phyloP scores from a whole-genome alignment of 495 filamentous ascomycete species.

The Friedmanniomyces simplex region DNA sequence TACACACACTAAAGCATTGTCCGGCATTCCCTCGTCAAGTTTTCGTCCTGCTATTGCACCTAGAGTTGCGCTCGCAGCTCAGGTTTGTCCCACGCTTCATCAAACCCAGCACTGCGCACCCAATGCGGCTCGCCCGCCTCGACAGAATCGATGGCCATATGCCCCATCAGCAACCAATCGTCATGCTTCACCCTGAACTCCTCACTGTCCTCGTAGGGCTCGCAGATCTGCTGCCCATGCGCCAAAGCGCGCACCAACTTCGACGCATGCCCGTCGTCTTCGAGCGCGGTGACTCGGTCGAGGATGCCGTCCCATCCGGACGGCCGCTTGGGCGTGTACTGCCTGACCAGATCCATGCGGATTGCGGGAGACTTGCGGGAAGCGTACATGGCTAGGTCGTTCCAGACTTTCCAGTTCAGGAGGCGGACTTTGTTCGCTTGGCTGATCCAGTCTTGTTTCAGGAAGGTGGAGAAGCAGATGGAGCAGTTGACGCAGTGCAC shows the following conservation, averaged over 20 bases:
- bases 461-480: conserved; percentile 51
- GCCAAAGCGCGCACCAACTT: conserved; percentile 63
- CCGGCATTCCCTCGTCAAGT: neutral
- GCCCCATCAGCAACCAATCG: conserved; percentile 61
- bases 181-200: conserved; percentile 49
- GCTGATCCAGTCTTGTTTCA: conserved; percentile 32
- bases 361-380: conserved; percentile 48
- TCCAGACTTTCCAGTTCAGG: conserved; percentile 64
- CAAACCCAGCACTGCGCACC: conserved; percentile 45
- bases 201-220: conserved; percentile 36
- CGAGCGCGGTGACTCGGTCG: conserved; percentile 39
- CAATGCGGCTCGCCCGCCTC: conserved; percentile 37
- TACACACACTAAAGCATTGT: neutral
- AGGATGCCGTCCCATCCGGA: conserved; percentile 47
- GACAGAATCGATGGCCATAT: conserved; percentile 50
- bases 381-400: conserved; percentile 58
- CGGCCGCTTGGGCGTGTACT: conserved; percentile 39
- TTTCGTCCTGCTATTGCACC: neutral
- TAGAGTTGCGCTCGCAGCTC: conserved; percentile 19
- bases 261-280: conserved; percentile 68
- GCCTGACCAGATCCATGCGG: conserved; percentile 42
- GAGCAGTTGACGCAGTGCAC: conserved; percentile 49
- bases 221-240: conserved; percentile 43
- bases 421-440: conserved; percentile 49
- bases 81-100: conserved; percentile 44